Percentiles rank a stretch among this genome's conserved stretches.
phyloP scores from a whole-genome alignment of 192 early-diverging fungal genomes.

The Phlyctochytrium planicorne region DNA sequence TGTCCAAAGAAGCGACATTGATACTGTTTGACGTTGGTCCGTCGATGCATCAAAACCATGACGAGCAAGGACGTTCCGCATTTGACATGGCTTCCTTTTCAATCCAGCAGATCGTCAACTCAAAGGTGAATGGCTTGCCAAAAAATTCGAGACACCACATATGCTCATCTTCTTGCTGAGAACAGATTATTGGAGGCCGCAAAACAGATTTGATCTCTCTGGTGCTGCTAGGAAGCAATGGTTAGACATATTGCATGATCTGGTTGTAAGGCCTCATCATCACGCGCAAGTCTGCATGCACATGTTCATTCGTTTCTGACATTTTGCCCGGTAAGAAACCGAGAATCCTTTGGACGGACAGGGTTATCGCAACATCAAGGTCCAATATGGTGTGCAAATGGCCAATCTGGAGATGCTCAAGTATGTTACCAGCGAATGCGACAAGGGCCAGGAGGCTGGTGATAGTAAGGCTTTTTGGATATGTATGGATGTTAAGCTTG shows the following conservation, averaged over 20 bases:
- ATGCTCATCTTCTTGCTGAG: not conserved
- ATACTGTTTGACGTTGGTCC: too few species aligned
- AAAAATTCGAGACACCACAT: not conserved
- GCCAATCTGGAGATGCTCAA: conserved; percentile 51
- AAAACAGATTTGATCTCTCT: conserved; percentile 66
- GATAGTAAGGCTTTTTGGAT: conserved; percentile 52
- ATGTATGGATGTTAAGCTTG: conserved; percentile 13
- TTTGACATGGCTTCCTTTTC: conserved; percentile 21
- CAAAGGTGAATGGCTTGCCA: conserved; percentile 35
- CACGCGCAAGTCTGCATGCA: not conserved
- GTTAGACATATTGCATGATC: conserved; percentile 26
- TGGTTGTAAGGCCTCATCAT: not conserved
- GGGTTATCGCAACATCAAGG: conserved; percentile 43
- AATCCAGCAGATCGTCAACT: conserved; percentile 35
- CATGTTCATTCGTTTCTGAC: not conserved
- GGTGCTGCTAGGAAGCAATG: conserved; percentile 56
- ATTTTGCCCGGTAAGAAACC: conserved; percentile 41
- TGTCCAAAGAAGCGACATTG: too few species aligned
- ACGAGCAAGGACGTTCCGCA: too few species aligned
- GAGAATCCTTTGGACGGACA: conserved; percentile 48
- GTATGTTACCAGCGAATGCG: conserved; percentile 42
- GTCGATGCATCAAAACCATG: too few species aligned
- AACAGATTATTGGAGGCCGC: conserved; percentile 59
- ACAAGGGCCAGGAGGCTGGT: conserved; percentile 41
- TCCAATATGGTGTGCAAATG: conserved; percentile 20